Conservation (phyloP, 2,329 filamentous ascomycete genomes). For the Colletotrichum agaves region DNA sequence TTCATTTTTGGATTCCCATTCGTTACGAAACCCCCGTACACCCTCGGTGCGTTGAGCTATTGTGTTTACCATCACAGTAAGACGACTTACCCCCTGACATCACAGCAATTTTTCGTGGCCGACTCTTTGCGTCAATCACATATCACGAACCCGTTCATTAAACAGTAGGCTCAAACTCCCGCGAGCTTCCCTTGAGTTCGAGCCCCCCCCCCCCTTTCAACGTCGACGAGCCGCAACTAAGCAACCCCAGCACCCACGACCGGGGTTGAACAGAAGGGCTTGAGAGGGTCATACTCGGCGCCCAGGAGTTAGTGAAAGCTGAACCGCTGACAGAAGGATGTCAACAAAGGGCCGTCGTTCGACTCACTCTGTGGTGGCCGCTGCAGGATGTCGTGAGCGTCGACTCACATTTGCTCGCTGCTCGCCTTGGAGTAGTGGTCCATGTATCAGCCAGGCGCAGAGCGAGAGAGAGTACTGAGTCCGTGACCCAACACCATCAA, state of each 20-base stretch:
- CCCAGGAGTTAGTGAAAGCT: slow-evolving; percentile 64
- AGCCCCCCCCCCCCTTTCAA: slow-evolving; percentile 64
- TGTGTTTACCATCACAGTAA: too few species aligned
- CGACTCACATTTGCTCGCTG: slow-evolving; percentile 49
- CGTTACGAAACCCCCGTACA: too few species aligned
- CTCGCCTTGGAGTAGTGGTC: neutral
- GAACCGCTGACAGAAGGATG: slow-evolving; percentile 66
- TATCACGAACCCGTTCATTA: too few species aligned
- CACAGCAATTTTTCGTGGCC: too few species aligned
- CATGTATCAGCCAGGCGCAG: slow-evolving; percentile 33
- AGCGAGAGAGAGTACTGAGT: slow-evolving; percentile 27
- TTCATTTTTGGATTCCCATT: too few species aligned
- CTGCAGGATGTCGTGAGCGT: slow-evolving; percentile 69
- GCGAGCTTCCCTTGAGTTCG: neutral
- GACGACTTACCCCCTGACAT: too few species aligned
- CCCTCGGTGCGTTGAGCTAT: too few species aligned
- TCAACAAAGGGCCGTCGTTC: slow-evolving; percentile 72
- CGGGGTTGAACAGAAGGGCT: slow-evolving; percentile 61
- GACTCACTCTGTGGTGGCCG: slow-evolving; percentile 72
- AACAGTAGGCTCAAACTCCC: neutral
- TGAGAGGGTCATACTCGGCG: slow-evolving; percentile 61
- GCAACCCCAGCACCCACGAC: slow-evolving; percentile 58
- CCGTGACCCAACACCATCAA: slow-evolving; percentile 10
- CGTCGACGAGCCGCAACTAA: slow-evolving; percentile 66
- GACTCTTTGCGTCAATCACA: too few species aligned